Base-by-base conservation (phyloP, 1,139 yeast genomes). In the Sugiyamaella novakii region DNA sequence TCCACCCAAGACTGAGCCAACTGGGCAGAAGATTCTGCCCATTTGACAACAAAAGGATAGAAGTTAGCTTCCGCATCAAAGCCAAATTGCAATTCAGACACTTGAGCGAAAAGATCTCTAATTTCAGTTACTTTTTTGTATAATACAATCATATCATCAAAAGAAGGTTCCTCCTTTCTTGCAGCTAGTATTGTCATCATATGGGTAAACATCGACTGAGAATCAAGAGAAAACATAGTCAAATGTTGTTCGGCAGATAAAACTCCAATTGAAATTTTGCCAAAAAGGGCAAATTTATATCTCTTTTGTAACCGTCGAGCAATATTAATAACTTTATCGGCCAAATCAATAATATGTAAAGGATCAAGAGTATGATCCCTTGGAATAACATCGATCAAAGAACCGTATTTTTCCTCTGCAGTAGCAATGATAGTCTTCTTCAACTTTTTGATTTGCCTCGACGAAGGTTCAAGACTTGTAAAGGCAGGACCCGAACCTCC, bases 211-310 rank as follows among this genome's bases (percentile, higher is more conserved):
- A 87, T 83, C 31, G 80, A 77, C 51, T 76, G 73, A 1, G 85
- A 75, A 62, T 87, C 95, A 2, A 79, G 77, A 0, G 82, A 79
- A 61, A 84, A 81, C 65, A 84, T 76, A 2, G 78, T 75, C 7
- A 84, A 75, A 15, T 83, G 75, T 4, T 80, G 74, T 1, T 77
- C 73, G 0, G 83, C 84, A 11, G 80, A 77, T 0, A 81, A 74
- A 45, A 72, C 69, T 3, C 87, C 70, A 31, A 86, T 78, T 42
- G 76, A 67, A 7, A 86, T 67, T 47, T 73, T 73, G 14, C 83
- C 89, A 38, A 86, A 67, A 17, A 87, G 66, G 0, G 89, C 85
- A 40, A 69, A 72, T 43, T 79, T 80, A 62, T 83, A 86, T 52
- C 80, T 66, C 56, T 80, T 83, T 55, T 83, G 87, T 33, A 84